These are phyloP conservation scores for Harringtonia lauricola DNA, from an alignment of 2,329 filamentous ascomycete genomes.

Conservation along the genomic window DNA sequence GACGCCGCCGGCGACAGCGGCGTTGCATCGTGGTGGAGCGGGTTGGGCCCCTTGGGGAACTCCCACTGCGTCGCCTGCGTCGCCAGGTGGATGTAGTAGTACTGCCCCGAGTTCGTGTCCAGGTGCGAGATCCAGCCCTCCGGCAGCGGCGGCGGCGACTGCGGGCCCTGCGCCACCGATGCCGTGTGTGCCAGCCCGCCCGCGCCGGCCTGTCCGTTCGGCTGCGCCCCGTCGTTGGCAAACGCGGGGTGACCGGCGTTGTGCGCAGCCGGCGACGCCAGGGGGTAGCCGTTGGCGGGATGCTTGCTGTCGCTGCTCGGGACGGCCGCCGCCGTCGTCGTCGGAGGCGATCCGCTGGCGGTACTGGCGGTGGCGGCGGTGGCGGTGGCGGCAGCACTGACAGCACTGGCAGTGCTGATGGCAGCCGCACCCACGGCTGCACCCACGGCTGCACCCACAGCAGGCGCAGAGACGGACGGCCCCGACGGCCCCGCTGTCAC, in stretches of 20 bases:
- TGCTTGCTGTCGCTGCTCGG: slow-evolving; percentile 12
- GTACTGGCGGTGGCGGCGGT: neutral
- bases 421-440: no score
- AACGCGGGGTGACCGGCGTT: slow-evolving; percentile 75
- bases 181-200: slow-evolving; percentile 31
- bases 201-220: slow-evolving; percentile 27
- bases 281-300: slow-evolving; percentile 14
- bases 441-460: no score
- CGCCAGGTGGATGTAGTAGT: slow-evolving; percentile 96
- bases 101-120: slow-evolving; percentile 91
- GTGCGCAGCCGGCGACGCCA: slow-evolving; percentile 35
- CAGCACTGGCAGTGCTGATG: no score
- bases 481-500: neutral
- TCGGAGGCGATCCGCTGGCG: no score
- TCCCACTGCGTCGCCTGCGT: slow-evolving; percentile 98
- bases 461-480: no score
- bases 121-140: slow-evolving; percentile 98
- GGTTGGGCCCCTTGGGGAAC: slow-evolving; percentile 91
- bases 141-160: slow-evolving; percentile 82
- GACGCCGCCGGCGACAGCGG: slow-evolving; percentile 76
- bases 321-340: neutral
- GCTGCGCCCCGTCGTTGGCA: slow-evolving; percentile 62
- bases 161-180: slow-evolving; percentile 44
- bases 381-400: neutral
- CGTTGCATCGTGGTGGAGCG: slow-evolving; percentile 68